These are phyloP conservation scores for Blastobotrys elegans DNA, from an alignment of 1,139 yeast genomes.

Conservation along the genomic window DNA sequence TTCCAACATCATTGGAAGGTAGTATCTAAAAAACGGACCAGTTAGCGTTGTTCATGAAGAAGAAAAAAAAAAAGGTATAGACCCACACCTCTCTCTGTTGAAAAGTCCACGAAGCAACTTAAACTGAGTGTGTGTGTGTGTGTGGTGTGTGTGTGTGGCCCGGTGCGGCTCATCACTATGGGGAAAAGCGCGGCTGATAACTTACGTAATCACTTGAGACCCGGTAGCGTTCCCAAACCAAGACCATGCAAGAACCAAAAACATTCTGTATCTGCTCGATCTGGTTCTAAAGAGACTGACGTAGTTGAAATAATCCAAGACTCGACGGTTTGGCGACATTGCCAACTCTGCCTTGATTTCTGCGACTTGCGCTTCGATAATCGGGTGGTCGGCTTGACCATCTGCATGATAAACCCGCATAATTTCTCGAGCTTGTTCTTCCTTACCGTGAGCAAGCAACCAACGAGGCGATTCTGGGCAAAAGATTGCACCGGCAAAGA, in stretches of 20 bases:
- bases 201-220: slow-evolving; percentile 15
- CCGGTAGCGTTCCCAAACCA: slow-evolving; percentile 19
- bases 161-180: too few species aligned
- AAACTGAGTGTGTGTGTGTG: too few species aligned
- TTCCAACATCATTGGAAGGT: slow-evolving; percentile 17
- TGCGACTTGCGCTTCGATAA: slow-evolving; percentile 15
- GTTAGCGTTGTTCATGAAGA: too few species aligned
- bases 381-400: slow-evolving; percentile 16
- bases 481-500: slow-evolving; percentile 50
- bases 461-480: slow-evolving; percentile 72
- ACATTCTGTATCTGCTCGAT: slow-evolving; percentile 15
- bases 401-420: slow-evolving; percentile 22
- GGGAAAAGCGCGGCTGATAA: too few species aligned
- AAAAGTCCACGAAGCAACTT: too few species aligned
- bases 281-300: slow-evolving; percentile 13
- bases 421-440: slow-evolving; percentile 41
- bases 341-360: slow-evolving; percentile 16
- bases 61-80: too few species aligned
- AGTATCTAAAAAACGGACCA: too few species aligned
- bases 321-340: slow-evolving; percentile 10
- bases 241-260: slow-evolving; percentile 16
- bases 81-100: too few species aligned
- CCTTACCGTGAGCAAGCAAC: slow-evolving; percentile 44
- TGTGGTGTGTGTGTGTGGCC: too few species aligned
- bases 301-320: slow-evolving; percentile 16